phyloP scores from a whole-genome alignment of 768 basidiomycete species.

The Hygrophorus pudorinus region DNA sequence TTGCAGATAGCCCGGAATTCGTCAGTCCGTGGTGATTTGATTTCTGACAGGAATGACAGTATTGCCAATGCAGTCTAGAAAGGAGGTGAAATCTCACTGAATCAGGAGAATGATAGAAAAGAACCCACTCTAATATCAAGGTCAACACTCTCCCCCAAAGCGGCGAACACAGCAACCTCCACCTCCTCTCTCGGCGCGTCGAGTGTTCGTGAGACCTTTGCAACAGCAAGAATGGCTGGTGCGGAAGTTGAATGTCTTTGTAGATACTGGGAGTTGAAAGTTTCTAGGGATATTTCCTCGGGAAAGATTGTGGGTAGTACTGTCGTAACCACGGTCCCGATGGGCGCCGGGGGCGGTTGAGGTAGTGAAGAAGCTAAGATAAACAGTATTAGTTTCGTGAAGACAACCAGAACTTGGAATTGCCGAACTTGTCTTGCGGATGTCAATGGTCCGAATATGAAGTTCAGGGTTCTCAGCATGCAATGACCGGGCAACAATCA shows the following conservation, averaged over 20 bases:
- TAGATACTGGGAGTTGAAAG: conserved; percentile 67
- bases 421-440: conserved; percentile 42
- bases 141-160: conserved; percentile 28
- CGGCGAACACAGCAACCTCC: conserved; percentile 45
- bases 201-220: conserved; percentile 42
- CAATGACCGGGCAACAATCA: conserved; percentile 45
- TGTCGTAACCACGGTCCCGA: conserved; percentile 40
- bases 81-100: neutral
- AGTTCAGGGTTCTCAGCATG: conserved; percentile 53
- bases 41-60: conserved; percentile 35
- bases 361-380: conserved; percentile 33
- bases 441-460: conserved; percentile 60
- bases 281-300: conserved; percentile 44
- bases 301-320: conserved; percentile 45
- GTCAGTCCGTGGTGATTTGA: conserved; percentile 43
- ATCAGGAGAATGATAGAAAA: neutral
- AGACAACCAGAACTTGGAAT: neutral
- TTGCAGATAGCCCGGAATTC: conserved; percentile 54
- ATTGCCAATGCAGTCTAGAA: conserved; percentile 42
- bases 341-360: conserved; percentile 32
- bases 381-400: conserved; percentile 4
- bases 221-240: conserved; percentile 50
- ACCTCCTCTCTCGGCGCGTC: conserved; percentile 45
- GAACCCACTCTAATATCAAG: conserved; percentile 39
- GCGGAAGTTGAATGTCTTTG: conserved; percentile 47